phyloP scores from a whole-genome alignment of 108 stramenopile species.

The Cyclostephanos tholiformis region DNA sequence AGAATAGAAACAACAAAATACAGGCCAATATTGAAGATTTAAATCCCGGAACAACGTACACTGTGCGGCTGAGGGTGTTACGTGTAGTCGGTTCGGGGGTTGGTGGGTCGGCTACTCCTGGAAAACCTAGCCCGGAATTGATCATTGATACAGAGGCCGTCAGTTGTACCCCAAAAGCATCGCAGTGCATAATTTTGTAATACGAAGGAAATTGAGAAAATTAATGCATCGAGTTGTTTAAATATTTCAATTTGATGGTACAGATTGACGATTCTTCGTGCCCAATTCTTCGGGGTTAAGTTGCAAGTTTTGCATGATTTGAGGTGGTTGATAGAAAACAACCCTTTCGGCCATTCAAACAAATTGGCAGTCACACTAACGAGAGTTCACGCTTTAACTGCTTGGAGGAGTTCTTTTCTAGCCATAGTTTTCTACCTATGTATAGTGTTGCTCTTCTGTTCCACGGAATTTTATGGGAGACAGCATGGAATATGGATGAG shows the following conservation, averaged over 20 bases:
- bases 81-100: conserved; percentile 11
- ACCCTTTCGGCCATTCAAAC: neutral
- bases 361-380: no score
- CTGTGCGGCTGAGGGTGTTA: conserved; percentile 38
- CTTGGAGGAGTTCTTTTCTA: no score
- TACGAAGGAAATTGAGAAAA: neutral
- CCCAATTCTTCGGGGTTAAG: no score
- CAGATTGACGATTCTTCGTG: neutral
- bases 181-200: conserved; percentile 45
- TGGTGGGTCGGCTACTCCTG: conserved; percentile 25
- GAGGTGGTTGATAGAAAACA: neutral
- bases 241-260: neutral
- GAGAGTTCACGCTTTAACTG: neutral
- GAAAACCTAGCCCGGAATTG: conserved; percentile 51
- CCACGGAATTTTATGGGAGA: no score
- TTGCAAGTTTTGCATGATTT: neutral
- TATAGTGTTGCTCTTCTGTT: no score
- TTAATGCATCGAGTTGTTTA: neutral
- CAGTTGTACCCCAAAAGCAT: conserved; percentile 50
- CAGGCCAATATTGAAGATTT: conserved; percentile 49
- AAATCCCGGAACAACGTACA: conserved; percentile 50
- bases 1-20: conserved; percentile 42
- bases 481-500: no score
- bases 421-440: no score
- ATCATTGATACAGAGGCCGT: conserved; percentile 57